Percentiles rank a stretch among this genome's conserved stretches.
These are phyloP conservation scores for Wickerhamiella kazuoi DNA, from an alignment of 805 yeast genomes.

Conservation along the genomic window DNA sequence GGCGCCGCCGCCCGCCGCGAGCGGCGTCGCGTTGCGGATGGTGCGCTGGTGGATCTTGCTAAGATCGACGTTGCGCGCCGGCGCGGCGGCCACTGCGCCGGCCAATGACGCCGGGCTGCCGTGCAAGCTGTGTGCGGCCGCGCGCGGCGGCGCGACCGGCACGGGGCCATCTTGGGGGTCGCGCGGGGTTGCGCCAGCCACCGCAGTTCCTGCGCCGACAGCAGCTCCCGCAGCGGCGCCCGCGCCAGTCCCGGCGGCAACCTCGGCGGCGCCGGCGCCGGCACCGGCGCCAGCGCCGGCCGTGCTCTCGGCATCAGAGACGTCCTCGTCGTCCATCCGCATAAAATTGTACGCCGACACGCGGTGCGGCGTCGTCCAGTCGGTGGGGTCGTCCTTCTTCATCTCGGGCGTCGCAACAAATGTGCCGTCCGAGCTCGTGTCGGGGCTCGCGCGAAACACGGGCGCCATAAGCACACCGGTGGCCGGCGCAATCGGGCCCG, in stretches of 20 bases:
- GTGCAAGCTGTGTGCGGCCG: not conserved
- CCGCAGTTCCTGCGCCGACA: not conserved
- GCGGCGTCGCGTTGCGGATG: not conserved
- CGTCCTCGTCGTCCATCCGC: slow-evolving; percentile 20
- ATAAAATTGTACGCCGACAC: slow-evolving; percentile 22
- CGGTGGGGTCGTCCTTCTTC: slow-evolving; percentile 9
- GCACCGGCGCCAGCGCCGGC: slow-evolving; percentile 14
- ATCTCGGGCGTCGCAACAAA: slow-evolving; percentile 11
- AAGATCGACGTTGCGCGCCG: not conserved
- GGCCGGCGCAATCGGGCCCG: slow-evolving; percentile 13
- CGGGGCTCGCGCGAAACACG: slow-evolving; percentile 16
- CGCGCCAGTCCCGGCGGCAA: not conserved
- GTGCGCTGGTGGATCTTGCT: not conserved
- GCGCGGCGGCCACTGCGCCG: not conserved
- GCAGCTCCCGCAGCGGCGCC: slow-evolving; percentile 1
- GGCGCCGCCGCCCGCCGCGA: too few species aligned
- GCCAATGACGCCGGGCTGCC: not conserved
- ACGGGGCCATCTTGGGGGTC: not conserved
- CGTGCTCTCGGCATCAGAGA: slow-evolving; percentile 14
- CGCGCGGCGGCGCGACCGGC: not conserved
- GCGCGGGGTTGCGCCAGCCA: not conserved
- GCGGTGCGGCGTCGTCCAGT: slow-evolving; percentile 22
- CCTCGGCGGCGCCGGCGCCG: slow-evolving; percentile 1
- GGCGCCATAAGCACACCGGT: slow-evolving; percentile 12
- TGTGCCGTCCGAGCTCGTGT: slow-evolving; percentile 11